Conservation (phyloP, 805 yeast genomes). For the Blastobotrys mokoenaii region DNA sequence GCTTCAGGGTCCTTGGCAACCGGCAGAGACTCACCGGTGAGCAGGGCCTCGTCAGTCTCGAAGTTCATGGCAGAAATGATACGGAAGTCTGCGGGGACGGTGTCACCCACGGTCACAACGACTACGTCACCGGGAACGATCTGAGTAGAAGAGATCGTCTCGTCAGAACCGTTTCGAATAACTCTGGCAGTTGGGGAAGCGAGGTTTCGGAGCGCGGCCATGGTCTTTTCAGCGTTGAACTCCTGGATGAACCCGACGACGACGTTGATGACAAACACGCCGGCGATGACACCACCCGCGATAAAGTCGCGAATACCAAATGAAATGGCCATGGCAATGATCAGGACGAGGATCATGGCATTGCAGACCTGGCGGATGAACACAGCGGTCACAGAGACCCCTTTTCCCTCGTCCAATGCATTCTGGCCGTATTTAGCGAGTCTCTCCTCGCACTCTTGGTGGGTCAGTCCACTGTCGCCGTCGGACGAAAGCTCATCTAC, state of each 20-base stretch:
- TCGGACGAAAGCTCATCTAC: conserved; percentile 35
- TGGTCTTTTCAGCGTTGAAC: conserved; percentile 66
- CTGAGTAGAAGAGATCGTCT: conserved; percentile 49
- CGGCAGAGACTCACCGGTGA: conserved; percentile 61
- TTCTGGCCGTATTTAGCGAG: conserved; percentile 44
- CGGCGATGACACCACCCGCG: conserved; percentile 72
- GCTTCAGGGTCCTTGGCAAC: conserved; percentile 44
- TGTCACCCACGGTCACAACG: conserved; percentile 58
- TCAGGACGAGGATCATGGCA: conserved; percentile 69
- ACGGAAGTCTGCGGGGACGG: conserved; percentile 67
- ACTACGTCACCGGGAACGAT: conserved; percentile 72
- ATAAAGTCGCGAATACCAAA: conserved; percentile 72
- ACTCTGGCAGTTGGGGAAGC: conserved; percentile 67
- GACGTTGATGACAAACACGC: conserved; percentile 56
- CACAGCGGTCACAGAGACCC: conserved; percentile 46
- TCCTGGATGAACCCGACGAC: conserved; percentile 65
- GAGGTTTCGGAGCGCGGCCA: conserved; percentile 61
- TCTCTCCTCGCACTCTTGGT: conserved; percentile 26
- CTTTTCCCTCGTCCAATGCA: conserved; percentile 50
- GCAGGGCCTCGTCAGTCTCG: conserved; percentile 61
- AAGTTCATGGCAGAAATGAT: conserved; percentile 50
- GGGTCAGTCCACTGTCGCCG: conserved; percentile 40
- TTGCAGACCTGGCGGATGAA: conserved; percentile 60
- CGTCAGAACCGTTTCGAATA: conserved; percentile 49
- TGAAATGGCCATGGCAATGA: conserved; percentile 63